phyloP scores from a whole-genome alignment of 2,329 filamentous ascomycete genomes.

The Ceratocystis ficicola region DNA sequence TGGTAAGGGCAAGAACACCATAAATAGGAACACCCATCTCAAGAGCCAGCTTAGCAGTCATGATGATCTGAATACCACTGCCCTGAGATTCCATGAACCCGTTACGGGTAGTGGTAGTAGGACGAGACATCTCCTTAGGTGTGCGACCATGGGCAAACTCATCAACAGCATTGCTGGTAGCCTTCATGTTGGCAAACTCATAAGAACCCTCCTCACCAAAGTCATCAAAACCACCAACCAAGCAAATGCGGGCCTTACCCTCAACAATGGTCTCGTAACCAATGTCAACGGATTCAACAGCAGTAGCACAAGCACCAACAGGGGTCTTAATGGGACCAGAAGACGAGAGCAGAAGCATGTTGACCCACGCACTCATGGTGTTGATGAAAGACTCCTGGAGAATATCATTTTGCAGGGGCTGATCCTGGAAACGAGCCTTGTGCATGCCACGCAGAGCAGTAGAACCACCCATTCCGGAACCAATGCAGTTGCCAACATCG shows the following conservation, averaged over 20 bases:
- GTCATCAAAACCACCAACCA: constrained; percentile 97
- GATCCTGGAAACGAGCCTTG: constrained; percentile 92
- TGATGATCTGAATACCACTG: constrained; percentile 95
- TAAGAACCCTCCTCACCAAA: constrained; percentile 99
- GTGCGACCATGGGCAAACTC: constrained; percentile 93
- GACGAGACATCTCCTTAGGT: constrained; percentile 93
- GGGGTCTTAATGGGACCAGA: constrained; percentile 98
- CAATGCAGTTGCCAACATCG: constrained; percentile 94
- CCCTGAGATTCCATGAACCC: constrained; percentile 99
- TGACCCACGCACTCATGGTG: constrained; percentile 98
- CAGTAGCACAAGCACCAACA: constrained; percentile 91
- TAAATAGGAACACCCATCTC: constrained; percentile 99
- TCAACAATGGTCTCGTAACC: constrained; percentile 98
- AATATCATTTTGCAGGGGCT: constrained; percentile 96
- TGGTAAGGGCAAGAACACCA: constrained; percentile 82
- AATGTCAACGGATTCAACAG: constrained; percentile 93
- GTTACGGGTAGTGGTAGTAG: constrained; percentile 89
- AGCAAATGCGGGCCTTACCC: constrained; percentile 92
- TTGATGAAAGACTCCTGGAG: constrained; percentile 99
- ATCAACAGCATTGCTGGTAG: constrained; percentile 93
- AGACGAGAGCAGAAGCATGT: constrained; percentile 95
- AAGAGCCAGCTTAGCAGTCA: constrained; percentile 88
- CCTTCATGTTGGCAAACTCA: constrained; percentile 99
- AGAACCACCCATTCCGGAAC: constrained; percentile 95
- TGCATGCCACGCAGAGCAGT: constrained; percentile 93